Percentiles rank a stretch among this genome's conserved stretches.
phyloP scores from a whole-genome alignment of 1,139 yeast genomes.

The Scheffersomyces segobiensis region DNA sequence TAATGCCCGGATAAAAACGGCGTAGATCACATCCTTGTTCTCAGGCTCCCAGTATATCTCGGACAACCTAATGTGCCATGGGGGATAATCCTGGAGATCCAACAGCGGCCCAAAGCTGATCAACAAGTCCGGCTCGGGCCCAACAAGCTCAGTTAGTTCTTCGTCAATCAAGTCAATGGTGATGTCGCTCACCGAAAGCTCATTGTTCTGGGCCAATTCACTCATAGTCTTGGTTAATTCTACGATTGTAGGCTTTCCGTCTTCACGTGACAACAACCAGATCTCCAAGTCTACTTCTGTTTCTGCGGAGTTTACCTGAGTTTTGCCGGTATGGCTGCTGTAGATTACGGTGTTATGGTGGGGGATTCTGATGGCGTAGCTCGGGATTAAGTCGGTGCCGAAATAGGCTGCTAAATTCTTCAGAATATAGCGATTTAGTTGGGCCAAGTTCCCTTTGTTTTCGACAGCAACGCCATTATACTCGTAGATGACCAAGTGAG shows the following conservation, averaged over 20 bases:
- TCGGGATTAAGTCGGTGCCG: conserved; percentile 71
- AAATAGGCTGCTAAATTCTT: conserved; percentile 70
- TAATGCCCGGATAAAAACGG: conserved; percentile 82
- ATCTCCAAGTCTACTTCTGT: conserved; percentile 56
- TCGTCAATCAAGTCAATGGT: conserved; percentile 73
- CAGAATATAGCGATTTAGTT: conserved; percentile 58
- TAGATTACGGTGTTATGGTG: conserved; percentile 54
- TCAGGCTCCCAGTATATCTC: conserved; percentile 93
- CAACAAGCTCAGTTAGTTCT: conserved; percentile 74
- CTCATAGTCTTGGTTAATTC: conserved; percentile 87
- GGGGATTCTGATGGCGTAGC: conserved; percentile 59
- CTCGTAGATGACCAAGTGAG: conserved; percentile 74
- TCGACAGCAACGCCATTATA: conserved; percentile 64
- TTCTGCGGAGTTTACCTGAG: conserved; percentile 12
- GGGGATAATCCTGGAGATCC: conserved; percentile 93
- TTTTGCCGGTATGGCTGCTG: conserved; percentile 36
- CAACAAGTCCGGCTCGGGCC: conserved; percentile 87
- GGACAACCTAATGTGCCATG: conserved; percentile 92
- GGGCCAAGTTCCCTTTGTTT: conserved; percentile 39
- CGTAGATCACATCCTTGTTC: conserved; percentile 75
- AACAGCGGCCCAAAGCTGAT: conserved; percentile 82
- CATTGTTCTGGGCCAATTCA: conserved; percentile 64
- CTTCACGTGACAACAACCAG: conserved; percentile 67
- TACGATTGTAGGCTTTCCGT: conserved; percentile 88
- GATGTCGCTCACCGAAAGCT: conserved; percentile 66